Percentiles rank a stretch among this genome's conserved stretches.
phyloP scores from a whole-genome alignment of 495 filamentous ascomycete species.

The Astrothelium macrocarpum region DNA sequence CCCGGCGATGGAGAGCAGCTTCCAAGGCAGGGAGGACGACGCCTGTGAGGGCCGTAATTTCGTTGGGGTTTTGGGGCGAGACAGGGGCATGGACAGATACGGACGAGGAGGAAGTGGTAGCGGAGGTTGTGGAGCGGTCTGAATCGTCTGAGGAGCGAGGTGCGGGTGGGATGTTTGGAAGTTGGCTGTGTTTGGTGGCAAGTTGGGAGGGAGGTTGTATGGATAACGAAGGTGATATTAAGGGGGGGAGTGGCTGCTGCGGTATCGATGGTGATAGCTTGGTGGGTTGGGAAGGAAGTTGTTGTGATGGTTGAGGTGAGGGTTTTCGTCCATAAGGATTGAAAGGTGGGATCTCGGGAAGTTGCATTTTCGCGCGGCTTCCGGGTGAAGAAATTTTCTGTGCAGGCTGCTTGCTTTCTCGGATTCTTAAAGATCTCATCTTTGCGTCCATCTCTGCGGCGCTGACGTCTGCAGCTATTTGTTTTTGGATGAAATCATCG shows the following conservation, averaged over 20 bases:
- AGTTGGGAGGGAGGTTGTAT: not conserved
- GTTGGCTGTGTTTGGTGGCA: not conserved
- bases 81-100: conserved; percentile 20
- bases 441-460: conserved; percentile 7
- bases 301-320: conserved; percentile 17
- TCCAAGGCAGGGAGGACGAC: conserved; percentile 88
- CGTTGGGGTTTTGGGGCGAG: conserved; percentile 26
- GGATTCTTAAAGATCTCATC: not conserved
- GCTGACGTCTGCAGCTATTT: conserved; percentile 29
- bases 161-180: not conserved
- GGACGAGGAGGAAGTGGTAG: conserved; percentile 13
- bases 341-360: conserved; percentile 24
- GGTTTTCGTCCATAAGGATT: conserved; percentile 8
- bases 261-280: not conserved
- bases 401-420: not conserved
- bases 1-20: conserved; percentile 73
- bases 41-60: conserved; percentile 56
- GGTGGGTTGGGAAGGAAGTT: not conserved
- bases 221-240: not conserved
- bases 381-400: not conserved
- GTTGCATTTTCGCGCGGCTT: conserved; percentile 10
- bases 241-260: not conserved
- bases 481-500: conserved; percentile 31
- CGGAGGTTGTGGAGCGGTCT: conserved; percentile 22
- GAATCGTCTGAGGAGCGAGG: conserved; percentile 7